These are phyloP conservation scores for Blastocystis sp. DNA, from an alignment of 352 stramenopile genomes.

Conservation along the genomic window DNA sequence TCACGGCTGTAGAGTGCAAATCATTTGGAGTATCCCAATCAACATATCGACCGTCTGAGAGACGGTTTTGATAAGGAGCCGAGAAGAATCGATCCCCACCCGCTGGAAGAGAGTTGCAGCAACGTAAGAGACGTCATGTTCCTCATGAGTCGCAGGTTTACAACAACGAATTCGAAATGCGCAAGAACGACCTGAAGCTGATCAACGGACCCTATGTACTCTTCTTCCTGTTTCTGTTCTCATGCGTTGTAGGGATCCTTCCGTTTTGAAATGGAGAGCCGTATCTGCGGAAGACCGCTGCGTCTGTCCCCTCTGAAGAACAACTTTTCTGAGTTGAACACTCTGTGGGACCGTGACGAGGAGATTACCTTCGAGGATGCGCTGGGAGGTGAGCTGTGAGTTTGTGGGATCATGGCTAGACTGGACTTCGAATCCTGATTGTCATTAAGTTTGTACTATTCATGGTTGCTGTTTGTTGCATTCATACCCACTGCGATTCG, in stretches of 20 bases:
- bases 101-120: slow-evolving; percentile 53
- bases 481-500: neutral
- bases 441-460: slow-evolving; percentile 57
- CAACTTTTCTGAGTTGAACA: slow-evolving; percentile 69
- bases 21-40: slow-evolving; percentile 24
- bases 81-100: slow-evolving; percentile 57
- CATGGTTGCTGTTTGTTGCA: slow-evolving; percentile 35
- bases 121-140: neutral
- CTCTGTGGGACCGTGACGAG: slow-evolving; percentile 69
- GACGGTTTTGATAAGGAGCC: slow-evolving; percentile 68
- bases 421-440: slow-evolving; percentile 64
- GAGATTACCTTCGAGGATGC: slow-evolving; percentile 73
- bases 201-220: slow-evolving; percentile 63
- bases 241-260: slow-evolving; percentile 54
- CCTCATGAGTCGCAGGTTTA: slow-evolving; percentile 20
- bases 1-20: neutral
- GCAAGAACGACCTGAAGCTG: slow-evolving; percentile 45
- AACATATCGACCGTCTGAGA: slow-evolving; percentile 40
- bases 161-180: slow-evolving; percentile 43
- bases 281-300: slow-evolving; percentile 65
- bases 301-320: slow-evolving; percentile 65
- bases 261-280: slow-evolving; percentile 57
- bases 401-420: slow-evolving; percentile 6
- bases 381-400: slow-evolving; percentile 31
- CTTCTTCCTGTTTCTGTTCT: neutral